A percentile compares a stretch with the other conserved stretches of the same genome.
Evolutionary conservation across 768 basidiomycete species (phyloP).

Genomic region (Leccinum incarnatum): DNA sequence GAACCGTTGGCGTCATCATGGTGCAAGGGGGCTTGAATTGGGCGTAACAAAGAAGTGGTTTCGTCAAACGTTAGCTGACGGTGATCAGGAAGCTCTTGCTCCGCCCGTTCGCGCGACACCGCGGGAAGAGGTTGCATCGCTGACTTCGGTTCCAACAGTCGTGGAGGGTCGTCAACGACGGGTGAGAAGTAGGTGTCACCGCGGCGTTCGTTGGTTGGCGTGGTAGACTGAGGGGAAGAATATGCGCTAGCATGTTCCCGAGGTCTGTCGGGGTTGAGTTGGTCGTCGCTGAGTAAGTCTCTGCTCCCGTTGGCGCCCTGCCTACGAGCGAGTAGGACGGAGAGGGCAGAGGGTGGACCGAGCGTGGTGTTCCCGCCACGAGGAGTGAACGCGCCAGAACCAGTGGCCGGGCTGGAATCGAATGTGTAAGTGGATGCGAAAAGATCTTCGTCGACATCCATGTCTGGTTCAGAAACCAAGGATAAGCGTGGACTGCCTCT

Average conservation of each 20-base stretch:
- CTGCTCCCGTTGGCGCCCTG: constrained; percentile 4
- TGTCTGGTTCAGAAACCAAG: constrained; percentile 21
- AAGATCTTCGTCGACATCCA: constrained; percentile 27
- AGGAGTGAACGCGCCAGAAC: constrained; percentile 19
- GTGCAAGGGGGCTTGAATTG: constrained; percentile 7
- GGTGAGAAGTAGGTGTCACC: constrained; percentile 6
- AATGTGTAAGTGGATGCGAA: constrained; percentile 30
- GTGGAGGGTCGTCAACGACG: neutral
- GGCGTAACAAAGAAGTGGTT: constrained; percentile 17
- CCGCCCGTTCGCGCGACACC: neutral
- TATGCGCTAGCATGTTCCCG: neutral
- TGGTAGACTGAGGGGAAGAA: constrained; percentile 17
- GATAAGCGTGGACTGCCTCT: constrained; percentile 27
- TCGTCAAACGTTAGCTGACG: constrained; percentile 11
- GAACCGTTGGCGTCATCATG: constrained; percentile 6
- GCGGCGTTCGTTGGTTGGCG: constrained; percentile 20
- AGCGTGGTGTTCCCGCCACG: constrained; percentile 23
- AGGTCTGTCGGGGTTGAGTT: neutral
- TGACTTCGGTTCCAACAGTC: neutral
- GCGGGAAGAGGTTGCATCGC: neutral
- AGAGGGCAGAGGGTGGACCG: constrained; percentile 33
- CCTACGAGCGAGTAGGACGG: constrained; percentile 34
- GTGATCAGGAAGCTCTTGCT: neutral
- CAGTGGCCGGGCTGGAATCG: constrained; percentile 16
- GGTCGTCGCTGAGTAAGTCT: neutral